Conservation (phyloP, 192 early-diverging fungal species). For the Backusella liffmaniae region DNA sequence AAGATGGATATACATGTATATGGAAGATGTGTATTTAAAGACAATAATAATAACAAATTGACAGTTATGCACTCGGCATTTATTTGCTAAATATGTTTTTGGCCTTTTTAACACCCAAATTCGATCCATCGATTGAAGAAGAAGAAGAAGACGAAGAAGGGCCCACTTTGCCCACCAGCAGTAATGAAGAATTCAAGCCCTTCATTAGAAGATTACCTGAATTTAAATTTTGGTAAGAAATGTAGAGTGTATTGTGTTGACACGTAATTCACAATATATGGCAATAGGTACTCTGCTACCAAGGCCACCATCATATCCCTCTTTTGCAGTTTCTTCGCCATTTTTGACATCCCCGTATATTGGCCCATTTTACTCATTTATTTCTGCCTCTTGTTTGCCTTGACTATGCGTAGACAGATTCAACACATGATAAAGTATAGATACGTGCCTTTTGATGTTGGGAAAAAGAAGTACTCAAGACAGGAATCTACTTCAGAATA, state of each 20-base stretch:
- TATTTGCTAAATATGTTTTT: conserved; percentile 95
- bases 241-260: neutral
- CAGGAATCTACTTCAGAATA: neutral
- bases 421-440: conserved; percentile 96
- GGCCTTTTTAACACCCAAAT: conserved; percentile 95
- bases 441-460: conserved; percentile 83
- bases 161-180: conserved; percentile 73
- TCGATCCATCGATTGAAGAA: conserved; percentile 83
- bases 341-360: conserved; percentile 96
- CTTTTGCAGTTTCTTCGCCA: conserved; percentile 80
- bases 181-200: conserved; percentile 95
- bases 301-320: conserved; percentile 79
- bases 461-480: conserved; percentile 62
- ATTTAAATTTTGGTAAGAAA: conserved; percentile 94
- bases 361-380: conserved; percentile 98
- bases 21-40: too few species aligned
- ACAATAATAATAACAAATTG: neutral
- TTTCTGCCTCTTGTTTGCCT: conserved; percentile 87
- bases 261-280: neutral
- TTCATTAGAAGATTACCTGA: conserved; percentile 96
- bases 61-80: conserved; percentile 59
- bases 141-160: conserved; percentile 67
- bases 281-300: conserved; percentile 73
- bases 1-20: conserved; percentile 9
- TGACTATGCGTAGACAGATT: conserved; percentile 98